Conservation (phyloP, 2,329 filamentous ascomycete species). For the Aspergillus glaucus region DNA sequence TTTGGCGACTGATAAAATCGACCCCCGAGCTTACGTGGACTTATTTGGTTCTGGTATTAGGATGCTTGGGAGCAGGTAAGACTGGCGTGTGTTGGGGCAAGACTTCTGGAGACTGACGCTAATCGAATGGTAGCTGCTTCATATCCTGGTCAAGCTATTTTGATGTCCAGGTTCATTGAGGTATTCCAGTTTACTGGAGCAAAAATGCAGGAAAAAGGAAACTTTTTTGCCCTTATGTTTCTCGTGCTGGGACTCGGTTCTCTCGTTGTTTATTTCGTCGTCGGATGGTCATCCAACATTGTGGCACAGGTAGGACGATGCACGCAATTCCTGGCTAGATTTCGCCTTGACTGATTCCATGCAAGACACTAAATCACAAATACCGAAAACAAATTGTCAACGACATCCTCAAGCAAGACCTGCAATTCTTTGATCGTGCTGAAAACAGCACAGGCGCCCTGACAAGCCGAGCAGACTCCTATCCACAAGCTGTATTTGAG, state of each 20-base stretch:
- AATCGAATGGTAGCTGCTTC: too few species aligned
- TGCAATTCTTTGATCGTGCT: constrained; percentile 23
- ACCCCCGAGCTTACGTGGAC: too few species aligned
- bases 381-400: constrained; percentile 19
- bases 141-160: constrained; percentile 52
- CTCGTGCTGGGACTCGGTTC: constrained; percentile 56
- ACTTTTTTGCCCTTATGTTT: constrained; percentile 53
- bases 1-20: too few species aligned
- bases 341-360: too few species aligned
- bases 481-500: too few species aligned
- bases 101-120: too few species aligned
- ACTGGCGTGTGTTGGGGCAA: too few species aligned
- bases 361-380: not conserved
- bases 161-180: constrained; percentile 58
- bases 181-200: constrained; percentile 50
- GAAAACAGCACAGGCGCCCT: too few species aligned
- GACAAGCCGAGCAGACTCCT: too few species aligned
- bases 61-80: constrained; percentile 56
- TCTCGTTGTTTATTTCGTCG: constrained; percentile 54
- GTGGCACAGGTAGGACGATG: too few species aligned
- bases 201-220: constrained; percentile 42
- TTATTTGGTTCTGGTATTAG: too few species aligned
- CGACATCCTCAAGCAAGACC: constrained; percentile 17
- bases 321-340: too few species aligned
- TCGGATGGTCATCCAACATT: not conserved